Percentiles rank a stretch among this genome's conserved stretches.
These are phyloP conservation scores for Dryas octopetala DNA, from an alignment of 306 rosid species.

Conservation along the genomic window DNA sequence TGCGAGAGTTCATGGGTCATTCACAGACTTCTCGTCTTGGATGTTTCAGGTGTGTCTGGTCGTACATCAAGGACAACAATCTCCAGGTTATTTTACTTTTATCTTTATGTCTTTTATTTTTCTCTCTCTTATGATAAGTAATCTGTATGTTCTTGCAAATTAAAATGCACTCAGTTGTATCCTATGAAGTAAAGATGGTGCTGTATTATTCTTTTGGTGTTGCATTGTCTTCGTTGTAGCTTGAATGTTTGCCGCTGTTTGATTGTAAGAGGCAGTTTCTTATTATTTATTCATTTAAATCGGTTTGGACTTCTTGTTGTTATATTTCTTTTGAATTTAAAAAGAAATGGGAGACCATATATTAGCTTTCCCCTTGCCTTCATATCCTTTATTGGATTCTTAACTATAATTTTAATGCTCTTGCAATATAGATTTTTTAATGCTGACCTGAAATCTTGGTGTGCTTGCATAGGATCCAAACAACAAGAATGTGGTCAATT, in stretches of 20 bases:
- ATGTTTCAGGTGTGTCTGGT: constrained; percentile 78
- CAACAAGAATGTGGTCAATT: constrained; percentile 82
- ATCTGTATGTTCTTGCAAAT: constrained; percentile 11
- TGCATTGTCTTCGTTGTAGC: background rate
- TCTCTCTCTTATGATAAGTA: constrained; percentile 7
- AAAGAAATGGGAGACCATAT: background rate
- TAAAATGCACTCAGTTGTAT: background rate
- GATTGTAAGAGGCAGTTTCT: background rate
- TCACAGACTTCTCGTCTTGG: constrained; percentile 84
- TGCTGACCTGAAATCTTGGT: constrained; percentile 23
- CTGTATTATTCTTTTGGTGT: background rate
- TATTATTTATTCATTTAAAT: background rate
- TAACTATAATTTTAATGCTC: background rate
- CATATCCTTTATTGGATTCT: background rate
- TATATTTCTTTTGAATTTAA: background rate
- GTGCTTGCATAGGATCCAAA: constrained; percentile 57
- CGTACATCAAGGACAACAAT: constrained; percentile 79
- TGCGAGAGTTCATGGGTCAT: constrained; percentile 79
- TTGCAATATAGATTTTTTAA: background rate
- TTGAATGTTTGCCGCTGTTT: background rate
- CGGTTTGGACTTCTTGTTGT: background rate
- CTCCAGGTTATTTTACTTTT: constrained; percentile 61
- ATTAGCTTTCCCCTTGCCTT: background rate
- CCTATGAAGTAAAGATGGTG: background rate
- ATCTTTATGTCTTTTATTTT: background rate